Base-by-base conservation (phyloP, 805 yeast species). In the Starmerella riodocensis region DNA sequence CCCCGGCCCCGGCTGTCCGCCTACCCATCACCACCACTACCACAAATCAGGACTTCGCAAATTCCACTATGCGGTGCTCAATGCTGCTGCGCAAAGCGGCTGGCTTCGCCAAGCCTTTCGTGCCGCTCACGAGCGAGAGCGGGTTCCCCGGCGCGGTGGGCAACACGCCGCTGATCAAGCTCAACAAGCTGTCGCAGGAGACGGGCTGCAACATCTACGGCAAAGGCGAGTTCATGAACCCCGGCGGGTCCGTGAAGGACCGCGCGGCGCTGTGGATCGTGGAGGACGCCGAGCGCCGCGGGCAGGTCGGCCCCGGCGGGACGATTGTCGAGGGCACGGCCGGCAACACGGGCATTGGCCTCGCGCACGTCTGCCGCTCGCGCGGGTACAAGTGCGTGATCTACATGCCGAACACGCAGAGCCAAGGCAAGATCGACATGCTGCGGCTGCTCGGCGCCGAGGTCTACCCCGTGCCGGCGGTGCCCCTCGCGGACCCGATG, bases 241-340 rank as follows among this genome's bases (percentile, higher is more conserved):
- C 95, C 2, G 94, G 94, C 35, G 95, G 94, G 0, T 78, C 91
- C 9, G 86, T 84, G 40, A 84, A 84, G 55, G 95, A 84, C 58
- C 69, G 95, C 42, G 94, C 95, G 13, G 94, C 94, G 0, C 64
- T 79, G 27, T 82, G 64, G 53, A 67, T 84, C 47, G 65, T 84
- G 37, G 68, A 78, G 49, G 85, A 83, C 48, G 94, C 94, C 21
- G 94, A 84, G 55, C 55, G 58, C 26, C 65, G 65, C 44, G 66
- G 67, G 12, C 60, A 69, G 40, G 64, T 84, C 41, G 56, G 62
- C 42, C 73, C 84, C 4, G 91, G 93, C 7, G 94, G 91, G 25
- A 84, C 94, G 2, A 73, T 84, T 23, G 86, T 84, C 14, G 95
- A 84, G 60, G 94, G 94, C 6, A 83, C 94, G 11, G 95, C 95